Evolutionary conservation across 495 filamentous ascomycete genomes (phyloP).

Genomic region (Xylaria sp.): DNA sequence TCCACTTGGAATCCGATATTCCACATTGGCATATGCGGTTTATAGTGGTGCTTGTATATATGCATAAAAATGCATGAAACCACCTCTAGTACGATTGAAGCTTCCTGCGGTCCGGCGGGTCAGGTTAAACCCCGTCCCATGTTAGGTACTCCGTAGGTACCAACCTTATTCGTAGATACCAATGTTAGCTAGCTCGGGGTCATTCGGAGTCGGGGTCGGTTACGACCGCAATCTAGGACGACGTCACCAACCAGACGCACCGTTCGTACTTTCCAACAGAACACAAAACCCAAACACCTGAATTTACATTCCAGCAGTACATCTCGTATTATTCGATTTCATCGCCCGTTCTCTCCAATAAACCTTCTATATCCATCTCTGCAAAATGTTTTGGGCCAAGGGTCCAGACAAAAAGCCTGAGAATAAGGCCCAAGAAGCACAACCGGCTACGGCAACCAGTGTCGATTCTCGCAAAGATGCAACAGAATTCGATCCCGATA

Average conservation of each 20-base stretch:
- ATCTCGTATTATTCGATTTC: not conserved
- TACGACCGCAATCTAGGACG: slow-evolving; percentile 17
- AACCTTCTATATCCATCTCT: not conserved
- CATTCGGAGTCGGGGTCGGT: slow-evolving; percentile 1
- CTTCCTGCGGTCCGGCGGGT: not conserved
- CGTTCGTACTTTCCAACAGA: not conserved
- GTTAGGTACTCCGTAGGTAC: not conserved
- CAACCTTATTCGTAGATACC: not conserved
- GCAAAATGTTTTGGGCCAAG: slow-evolving; percentile 49
- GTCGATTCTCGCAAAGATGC: slow-evolving; percentile 44
- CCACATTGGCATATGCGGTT: slow-evolving; percentile 10
- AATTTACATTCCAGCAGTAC: not conserved
- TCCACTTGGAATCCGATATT: slow-evolving; percentile 36
- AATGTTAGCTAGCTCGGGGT: not conserved
- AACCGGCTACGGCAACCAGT: slow-evolving; percentile 32
- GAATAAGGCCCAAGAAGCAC: slow-evolving; percentile 38
- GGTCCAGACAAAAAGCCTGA: slow-evolving; percentile 50
- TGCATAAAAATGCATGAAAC: not conserved
- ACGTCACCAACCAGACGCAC: slow-evolving; percentile 34
- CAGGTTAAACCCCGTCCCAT: slow-evolving; percentile 1
- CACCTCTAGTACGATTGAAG: not conserved
- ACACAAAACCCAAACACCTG: not conserved
- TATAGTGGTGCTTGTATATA: not conserved
- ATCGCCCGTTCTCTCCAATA: not conserved
- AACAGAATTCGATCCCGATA: slow-evolving; percentile 48